phyloP scores from a whole-genome alignment of 2,329 filamentous ascomycete genomes.

The Colletotrichum destructivum region DNA sequence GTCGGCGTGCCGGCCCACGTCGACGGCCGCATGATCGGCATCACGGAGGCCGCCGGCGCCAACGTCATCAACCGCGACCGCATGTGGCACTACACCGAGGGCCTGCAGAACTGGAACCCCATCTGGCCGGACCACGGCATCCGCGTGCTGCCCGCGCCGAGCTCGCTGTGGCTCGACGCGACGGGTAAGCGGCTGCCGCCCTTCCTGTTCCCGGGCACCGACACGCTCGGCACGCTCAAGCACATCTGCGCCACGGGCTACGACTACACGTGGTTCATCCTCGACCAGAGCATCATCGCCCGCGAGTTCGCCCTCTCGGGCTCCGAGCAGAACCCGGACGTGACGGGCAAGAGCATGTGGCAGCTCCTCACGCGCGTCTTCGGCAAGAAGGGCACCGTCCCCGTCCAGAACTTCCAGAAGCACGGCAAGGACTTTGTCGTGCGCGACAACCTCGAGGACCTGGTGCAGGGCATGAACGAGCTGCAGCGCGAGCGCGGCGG shows the following conservation, averaged over 20 bases:
- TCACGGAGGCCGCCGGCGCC: conserved; percentile 67
- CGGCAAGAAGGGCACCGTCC: conserved; percentile 65
- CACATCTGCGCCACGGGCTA: conserved; percentile 73
- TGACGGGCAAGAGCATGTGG: conserved; percentile 71
- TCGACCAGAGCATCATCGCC: conserved; percentile 71
- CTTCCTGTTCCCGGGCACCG: conserved; percentile 69
- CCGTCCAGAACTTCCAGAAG: conserved; percentile 72
- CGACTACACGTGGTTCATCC: conserved; percentile 76
- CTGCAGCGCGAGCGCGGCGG: conserved; percentile 63
- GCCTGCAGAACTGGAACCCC: conserved; percentile 72
- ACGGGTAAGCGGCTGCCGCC: conserved; percentile 71
- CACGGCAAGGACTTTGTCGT: conserved; percentile 73
- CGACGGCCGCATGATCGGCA: conserved; percentile 75
- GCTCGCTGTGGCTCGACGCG: conserved; percentile 75
- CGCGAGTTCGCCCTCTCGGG: conserved; percentile 74
- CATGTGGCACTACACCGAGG: conserved; percentile 79
- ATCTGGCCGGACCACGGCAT: conserved; percentile 76
- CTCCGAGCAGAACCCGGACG: conserved; percentile 75
- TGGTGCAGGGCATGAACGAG: conserved; percentile 73
- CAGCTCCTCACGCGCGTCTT: conserved; percentile 66
- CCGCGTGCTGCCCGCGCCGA: conserved; percentile 72
- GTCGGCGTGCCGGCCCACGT: conserved; percentile 75
- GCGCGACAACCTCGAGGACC: conserved; percentile 67
- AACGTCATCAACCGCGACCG: conserved; percentile 72
- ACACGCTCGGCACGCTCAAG: conserved; percentile 71